Conservation (phyloP, 148 eudicot species). For the Vaccinium corymbosum region DNA sequence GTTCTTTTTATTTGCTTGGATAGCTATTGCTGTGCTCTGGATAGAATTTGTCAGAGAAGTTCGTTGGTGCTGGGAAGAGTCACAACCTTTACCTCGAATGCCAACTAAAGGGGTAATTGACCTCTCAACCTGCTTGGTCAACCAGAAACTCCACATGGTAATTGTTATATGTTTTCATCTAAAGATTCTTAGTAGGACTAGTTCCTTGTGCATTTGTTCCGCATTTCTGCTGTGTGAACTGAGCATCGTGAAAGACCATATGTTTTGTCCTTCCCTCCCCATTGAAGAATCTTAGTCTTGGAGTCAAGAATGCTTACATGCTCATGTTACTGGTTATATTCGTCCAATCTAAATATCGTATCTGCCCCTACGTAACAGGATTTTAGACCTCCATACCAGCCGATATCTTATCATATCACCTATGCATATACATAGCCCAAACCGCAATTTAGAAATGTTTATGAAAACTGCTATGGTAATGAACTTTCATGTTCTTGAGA, state of each 20-base stretch:
- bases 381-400: background rate
- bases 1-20: constrained; percentile 22
- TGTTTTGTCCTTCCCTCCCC: background rate
- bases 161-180: constrained; percentile 5
- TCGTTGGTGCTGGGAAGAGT: constrained; percentile 99
- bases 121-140: constrained; percentile 82
- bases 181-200: background rate
- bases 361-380: background rate
- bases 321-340: background rate
- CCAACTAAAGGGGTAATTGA: constrained; percentile 54
- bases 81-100: constrained; percentile 82
- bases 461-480: constrained; percentile 2
- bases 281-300: background rate
- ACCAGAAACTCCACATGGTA: constrained; percentile 98
- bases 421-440: background rate
- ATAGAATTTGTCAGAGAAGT: constrained; percentile 95
- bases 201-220: constrained; percentile 14
- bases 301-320: background rate
- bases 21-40: constrained; percentile 94
- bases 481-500: background rate
- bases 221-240: constrained; percentile 2
- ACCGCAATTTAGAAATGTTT: background rate
- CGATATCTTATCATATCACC: background rate
- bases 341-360: background rate
- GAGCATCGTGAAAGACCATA: constrained; percentile 1